Conservation (phyloP, 2,329 filamentous ascomycete species). For the Aspergillus piperis region DNA sequence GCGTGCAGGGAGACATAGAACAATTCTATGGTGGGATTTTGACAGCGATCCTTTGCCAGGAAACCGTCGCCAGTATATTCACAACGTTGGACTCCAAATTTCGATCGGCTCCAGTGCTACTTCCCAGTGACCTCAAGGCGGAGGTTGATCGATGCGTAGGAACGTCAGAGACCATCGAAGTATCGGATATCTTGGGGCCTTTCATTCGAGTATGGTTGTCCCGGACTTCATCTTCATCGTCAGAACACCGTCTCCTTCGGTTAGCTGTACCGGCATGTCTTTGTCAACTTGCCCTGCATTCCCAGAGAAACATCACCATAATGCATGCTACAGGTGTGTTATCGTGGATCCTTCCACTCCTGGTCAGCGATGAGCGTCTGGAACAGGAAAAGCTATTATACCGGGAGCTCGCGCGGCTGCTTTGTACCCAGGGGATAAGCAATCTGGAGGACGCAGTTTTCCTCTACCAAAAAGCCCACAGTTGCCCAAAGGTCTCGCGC, state of each 20-base stretch:
- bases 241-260: constrained; percentile 33
- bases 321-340: constrained; percentile 73
- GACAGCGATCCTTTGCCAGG: constrained; percentile 77
- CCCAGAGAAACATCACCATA: constrained; percentile 68
- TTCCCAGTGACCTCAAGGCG: constrained; percentile 27
- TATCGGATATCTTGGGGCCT: constrained; percentile 41
- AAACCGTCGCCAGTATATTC: constrained; percentile 71
- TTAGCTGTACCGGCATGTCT: constrained; percentile 68
- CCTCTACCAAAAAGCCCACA: constrained; percentile 62
- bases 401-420: constrained; percentile 64
- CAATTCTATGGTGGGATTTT: constrained; percentile 82
- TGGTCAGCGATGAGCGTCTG: constrained; percentile 60
- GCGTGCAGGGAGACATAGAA: constrained; percentile 59
- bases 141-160: constrained; percentile 42
- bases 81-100: constrained; percentile 39
- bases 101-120: constrained; percentile 16
- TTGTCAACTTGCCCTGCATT: constrained; percentile 58
- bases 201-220: constrained; percentile 54
- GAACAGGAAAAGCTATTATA: constrained; percentile 61
- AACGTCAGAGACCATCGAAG: constrained; percentile 46
- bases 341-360: constrained; percentile 64
- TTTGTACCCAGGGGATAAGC: constrained; percentile 76
- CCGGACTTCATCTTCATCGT: constrained; percentile 58
- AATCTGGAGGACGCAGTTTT: constrained; percentile 80
- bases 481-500: constrained; percentile 57